Evolutionary conservation across 2,329 filamentous ascomycete genomes (phyloP), one percentile per base, ranked within the genome.

Genomic region (Pseudogymnoascus sp.): DNA sequence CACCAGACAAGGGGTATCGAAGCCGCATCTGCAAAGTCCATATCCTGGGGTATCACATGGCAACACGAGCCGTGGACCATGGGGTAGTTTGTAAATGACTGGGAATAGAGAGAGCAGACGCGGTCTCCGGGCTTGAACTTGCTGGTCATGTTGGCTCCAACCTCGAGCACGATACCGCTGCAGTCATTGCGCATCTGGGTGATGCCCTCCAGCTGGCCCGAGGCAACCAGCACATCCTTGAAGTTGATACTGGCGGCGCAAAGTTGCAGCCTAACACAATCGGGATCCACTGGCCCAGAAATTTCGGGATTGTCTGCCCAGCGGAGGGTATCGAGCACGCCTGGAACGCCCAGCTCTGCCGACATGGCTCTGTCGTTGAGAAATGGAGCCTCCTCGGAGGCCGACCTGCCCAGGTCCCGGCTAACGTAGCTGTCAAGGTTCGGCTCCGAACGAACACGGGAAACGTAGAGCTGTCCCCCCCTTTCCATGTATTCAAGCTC

Each of bases 1-100:
- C 74, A 64, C 58, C 75, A 74, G 0, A 74, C 69, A 1, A 77
- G 74, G 0, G 77, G 76, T 7, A 75, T 66, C 6, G 75, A 67
- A 1, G 77, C 76, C 0, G 72, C 76, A 1, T 70, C 68, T 33
- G 73, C 70, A 39, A 77, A 76, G 0, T 69, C 66, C 62, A 78
- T 66, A 22, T 65, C 65, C 14, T 71, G 67, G 3, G 78, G 74
- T 12, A 81, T 74, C 7, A 16, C 7, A 0, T 69, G 67, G 39
- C 66, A 25, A 9, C 37, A 22, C 18, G 6, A 16, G 14, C 18
- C 38, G 18, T 20, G 14, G 38, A 41, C 22, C 30, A 61, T 58
- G 14, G 65, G 16, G 16, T 63, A 30, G 33, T 65, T 65, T 9
- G 57, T 60, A 20, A 62, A 65, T 9, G 60, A 59, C 3, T 57